Percentiles rank a stretch among this genome's conserved stretches.
phyloP scores from a whole-genome alignment of 2,329 filamentous ascomycete species.

The Claviceps sp. region DNA sequence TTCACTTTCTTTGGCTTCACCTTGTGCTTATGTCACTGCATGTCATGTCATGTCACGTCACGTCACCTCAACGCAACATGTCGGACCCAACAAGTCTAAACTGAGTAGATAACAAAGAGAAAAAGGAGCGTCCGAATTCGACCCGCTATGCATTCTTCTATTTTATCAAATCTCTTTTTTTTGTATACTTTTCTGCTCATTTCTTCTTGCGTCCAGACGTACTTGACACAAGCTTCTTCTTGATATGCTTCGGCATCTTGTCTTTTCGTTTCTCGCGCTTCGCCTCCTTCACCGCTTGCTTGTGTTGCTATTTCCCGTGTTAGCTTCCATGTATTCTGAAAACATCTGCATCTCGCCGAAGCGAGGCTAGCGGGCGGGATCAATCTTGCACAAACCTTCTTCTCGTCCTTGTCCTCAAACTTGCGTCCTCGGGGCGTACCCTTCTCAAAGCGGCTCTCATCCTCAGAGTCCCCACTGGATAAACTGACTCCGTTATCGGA shows the following conservation, averaged over 20 bases:
- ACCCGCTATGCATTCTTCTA: too few species aligned
- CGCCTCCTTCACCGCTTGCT: constrained; percentile 83
- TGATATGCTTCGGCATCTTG: constrained; percentile 93
- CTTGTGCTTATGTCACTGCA: too few species aligned
- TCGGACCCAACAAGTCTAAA: too few species aligned
- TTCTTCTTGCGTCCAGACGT: constrained; percentile 50
- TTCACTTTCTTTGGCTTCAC: too few species aligned
- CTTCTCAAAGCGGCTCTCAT: constrained; percentile 47
- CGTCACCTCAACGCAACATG: too few species aligned
- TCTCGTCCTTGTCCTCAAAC: constrained; percentile 84
- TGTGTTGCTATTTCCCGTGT: constrained; percentile 44
- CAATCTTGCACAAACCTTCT: constrained; percentile 41
- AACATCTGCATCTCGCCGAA: too few species aligned
- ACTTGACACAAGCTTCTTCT: constrained; percentile 69
- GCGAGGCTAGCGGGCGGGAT: too few species aligned
- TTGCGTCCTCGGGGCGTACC: constrained; percentile 64
- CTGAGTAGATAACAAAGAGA: too few species aligned
- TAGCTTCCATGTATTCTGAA: not conserved
- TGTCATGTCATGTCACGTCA: too few species aligned
- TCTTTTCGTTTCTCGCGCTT: constrained; percentile 86
- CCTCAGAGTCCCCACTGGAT: constrained; percentile 28
- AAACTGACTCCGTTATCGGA: constrained; percentile 37
- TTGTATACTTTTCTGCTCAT: constrained; percentile 2
- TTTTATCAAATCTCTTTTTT: not conserved
- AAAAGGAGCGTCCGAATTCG: too few species aligned